A percentile compares a stretch with the other conserved stretches of the same genome.
phyloP scores from a whole-genome alignment of 306 rosid species.

The Sicyos baderoa region DNA sequence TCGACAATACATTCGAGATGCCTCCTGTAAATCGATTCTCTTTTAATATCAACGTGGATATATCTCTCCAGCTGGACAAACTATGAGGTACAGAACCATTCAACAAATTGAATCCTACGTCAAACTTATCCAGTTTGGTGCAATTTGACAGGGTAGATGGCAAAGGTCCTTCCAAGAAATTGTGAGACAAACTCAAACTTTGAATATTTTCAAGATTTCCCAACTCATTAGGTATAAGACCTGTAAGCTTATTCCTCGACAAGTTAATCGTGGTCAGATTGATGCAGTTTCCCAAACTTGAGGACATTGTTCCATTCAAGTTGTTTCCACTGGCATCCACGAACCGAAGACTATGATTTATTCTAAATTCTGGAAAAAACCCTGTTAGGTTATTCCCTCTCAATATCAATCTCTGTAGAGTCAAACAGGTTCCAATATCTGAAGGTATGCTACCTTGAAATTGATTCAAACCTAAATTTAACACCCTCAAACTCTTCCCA shows the following conservation, averaged over 20 bases:
- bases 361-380: slow-evolving; percentile 45
- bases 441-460: slow-evolving; percentile 57
- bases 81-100: slow-evolving; percentile 58
- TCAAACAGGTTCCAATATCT: slow-evolving; percentile 54
- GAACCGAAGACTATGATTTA: slow-evolving; percentile 27
- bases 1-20: slow-evolving; percentile 42
- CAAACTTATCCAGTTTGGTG: slow-evolving; percentile 36
- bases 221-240: slow-evolving; percentile 49
- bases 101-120: slow-evolving; percentile 61
- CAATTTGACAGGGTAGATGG: slow-evolving; percentile 55
- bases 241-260: slow-evolving; percentile 43
- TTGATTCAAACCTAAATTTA: slow-evolving; percentile 53
- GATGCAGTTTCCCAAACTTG: slow-evolving; percentile 54
- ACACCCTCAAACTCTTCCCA: slow-evolving; percentile 37
- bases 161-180: slow-evolving; percentile 57
- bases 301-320: slow-evolving; percentile 46
- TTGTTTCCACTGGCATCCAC: slow-evolving; percentile 48
- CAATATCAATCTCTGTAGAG: slow-evolving; percentile 56
- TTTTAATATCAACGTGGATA: slow-evolving; percentile 42
- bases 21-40: slow-evolving; percentile 60
- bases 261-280: slow-evolving; percentile 40
- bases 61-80: slow-evolving; percentile 44
- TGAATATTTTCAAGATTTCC: slow-evolving; percentile 48
- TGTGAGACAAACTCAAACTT: slow-evolving; percentile 42
- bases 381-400: slow-evolving; percentile 44